Evolutionary conservation across 164 flowering plant genomes (phyloP), one percentile per base, ranked within the genome.

Genomic region (Litsea cubeba): DNA sequence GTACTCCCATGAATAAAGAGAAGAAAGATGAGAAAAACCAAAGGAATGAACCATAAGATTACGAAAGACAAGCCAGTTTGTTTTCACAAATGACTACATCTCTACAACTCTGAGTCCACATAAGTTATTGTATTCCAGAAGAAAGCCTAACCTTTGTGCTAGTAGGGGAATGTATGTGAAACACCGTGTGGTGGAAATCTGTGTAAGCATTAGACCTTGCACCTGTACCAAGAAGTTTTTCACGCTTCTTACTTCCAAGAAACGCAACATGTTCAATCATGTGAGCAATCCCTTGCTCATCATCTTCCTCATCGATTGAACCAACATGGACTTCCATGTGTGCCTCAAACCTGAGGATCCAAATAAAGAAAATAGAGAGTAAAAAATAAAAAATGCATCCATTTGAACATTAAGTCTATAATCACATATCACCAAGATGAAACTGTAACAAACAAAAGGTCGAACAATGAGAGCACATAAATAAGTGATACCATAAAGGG

Each of bases 241-340:
- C 99, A 80, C 99, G 96, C 82, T 96, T 96, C 85, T 96, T 96
- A 82, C 99, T 96, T 76, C 99, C 99, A 78, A 96, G 90, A 78
- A 96, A 96, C 71, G 98, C 98, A 73, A 96, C 99, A 83, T 96
- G 99, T 79, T 96, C 99, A 81, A 96, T 96, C 99, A 96, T 96
- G 81, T 96, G 99, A 15, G 99, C 99, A 79, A 96, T 91, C 72
- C 99, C 99, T 81, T 96, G 99, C 81, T 96, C 99, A 82, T 96
- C 99, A 30, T 96, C 99, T 81, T 92, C 98, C 85, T 96, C 99
- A 79, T 96, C 99, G 76, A 96, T 89, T 17, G 99, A 96, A 72
- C 99, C 99, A 49, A 78, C 99, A 85, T 96, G 99, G 85, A 96
- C 92, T 84, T 96, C 98, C 95, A 96, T 91, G 83, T 96, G 99